Percentiles rank a stretch among this genome's conserved stretches.
Evolutionary conservation across 331 rosid genomes (phyloP).

Genomic region (Acacia concinna): DNA sequence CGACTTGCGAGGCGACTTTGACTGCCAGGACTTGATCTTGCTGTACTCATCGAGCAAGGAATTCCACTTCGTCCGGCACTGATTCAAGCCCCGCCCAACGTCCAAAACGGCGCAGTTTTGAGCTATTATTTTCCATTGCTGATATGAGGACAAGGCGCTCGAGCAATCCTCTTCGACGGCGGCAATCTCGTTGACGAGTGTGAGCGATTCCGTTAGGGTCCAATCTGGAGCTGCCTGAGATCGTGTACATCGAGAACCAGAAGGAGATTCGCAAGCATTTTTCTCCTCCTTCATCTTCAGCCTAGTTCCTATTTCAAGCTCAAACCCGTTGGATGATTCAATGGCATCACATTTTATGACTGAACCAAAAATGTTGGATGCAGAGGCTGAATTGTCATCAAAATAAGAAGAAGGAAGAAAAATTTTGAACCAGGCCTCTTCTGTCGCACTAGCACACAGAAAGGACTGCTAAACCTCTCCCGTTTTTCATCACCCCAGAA

Average conservation of each 20-base stretch:
- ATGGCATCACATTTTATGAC: background rate
- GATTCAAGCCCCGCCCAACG: slow-evolving; percentile 41
- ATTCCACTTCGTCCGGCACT: slow-evolving; percentile 62
- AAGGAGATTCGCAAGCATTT: slow-evolving; percentile 13
- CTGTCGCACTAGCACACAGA: background rate
- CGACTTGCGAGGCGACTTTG: slow-evolving; percentile 25
- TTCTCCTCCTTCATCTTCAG: slow-evolving; percentile 19
- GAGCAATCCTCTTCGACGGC: slow-evolving; percentile 62
- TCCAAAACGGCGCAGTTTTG: slow-evolving; percentile 52
- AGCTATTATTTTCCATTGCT: slow-evolving; percentile 60
- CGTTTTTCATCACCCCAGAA: background rate
- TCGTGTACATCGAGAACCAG: slow-evolving; percentile 46
- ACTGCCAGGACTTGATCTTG: slow-evolving; percentile 38
- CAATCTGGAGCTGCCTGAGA: slow-evolving; percentile 59
- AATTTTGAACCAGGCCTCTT: background rate
- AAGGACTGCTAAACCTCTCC: background rate
- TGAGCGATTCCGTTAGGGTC: slow-evolving; percentile 43
- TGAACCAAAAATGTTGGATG: background rate
- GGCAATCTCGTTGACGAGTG: slow-evolving; percentile 54
- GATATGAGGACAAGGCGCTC: slow-evolving; percentile 46
- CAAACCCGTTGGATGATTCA: background rate
- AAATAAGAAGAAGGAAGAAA: background rate
- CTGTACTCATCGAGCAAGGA: slow-evolving; percentile 36
- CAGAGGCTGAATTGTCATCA: too few species aligned
- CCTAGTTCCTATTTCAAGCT: background rate